Evolutionary conservation across 2,329 filamentous ascomycete species (phyloP), one percentile per base, ranked within the genome.

Genomic region (Beauveria sp.): DNA sequence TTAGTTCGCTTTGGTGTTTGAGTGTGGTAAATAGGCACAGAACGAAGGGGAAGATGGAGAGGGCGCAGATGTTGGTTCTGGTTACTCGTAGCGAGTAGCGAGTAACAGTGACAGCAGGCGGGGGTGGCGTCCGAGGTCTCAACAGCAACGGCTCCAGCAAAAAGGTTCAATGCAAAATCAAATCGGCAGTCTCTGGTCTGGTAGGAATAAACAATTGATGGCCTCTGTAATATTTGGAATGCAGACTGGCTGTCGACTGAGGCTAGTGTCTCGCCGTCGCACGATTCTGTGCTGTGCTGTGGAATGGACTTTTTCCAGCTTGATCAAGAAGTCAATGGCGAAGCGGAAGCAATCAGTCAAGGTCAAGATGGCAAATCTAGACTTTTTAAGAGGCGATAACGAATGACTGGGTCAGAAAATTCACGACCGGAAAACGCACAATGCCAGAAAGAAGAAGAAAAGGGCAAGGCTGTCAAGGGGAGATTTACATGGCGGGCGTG

Each of bases 241-340:
- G 58, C 44, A 50, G 9, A 48, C 12, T 12, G 30, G 28, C 18
- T 30, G 41, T 55, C 34, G 14, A 22, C 20, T 18, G 22, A 34
- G 20, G 58, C 43, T 55, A 34, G 50, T 22, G 41, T 37, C 20
- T 50, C 53, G 28, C 48, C 10, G 10, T 22, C 22, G 37, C 26
- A 44, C 28, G 40, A 41, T 53, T 12, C 14, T 59, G 57, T 47
- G 28, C 28, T 28, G 41, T 53, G 9, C 14, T 59, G 57, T 47
- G 57, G 57, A 59, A 53, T 59, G 48, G 26, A 47, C 56, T 20
- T 46, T 46, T 53, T 37, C 48, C 56, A 26, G 30, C 28, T 44
- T n/a, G 43, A 57, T n/a, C 18, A 30, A 48, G 8, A 46, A n/a
- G 37, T 56, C 28, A 30, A 47, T 50, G 46, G 47, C 30, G 37